Base-by-base conservation (phyloP, 768 basidiomycete species). In the Mycena metata region DNA sequence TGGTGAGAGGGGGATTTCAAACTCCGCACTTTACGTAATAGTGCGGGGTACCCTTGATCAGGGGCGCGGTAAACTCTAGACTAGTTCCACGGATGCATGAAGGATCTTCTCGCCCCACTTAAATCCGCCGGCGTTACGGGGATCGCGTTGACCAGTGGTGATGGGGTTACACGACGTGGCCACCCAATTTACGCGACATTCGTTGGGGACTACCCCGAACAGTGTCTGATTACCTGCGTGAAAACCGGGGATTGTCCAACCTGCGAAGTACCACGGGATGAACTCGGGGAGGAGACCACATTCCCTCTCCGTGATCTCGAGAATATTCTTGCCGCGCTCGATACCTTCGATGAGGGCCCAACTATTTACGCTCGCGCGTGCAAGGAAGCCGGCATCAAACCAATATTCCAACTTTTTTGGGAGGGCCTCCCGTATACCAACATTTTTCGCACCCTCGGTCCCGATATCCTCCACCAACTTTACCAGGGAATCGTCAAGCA, bases 401-500 rank as follows among this genome's bases (percentile, higher is more conserved):
- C 12, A 59, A 78, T 45, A 73, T 77, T n/a, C n/a, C n/a, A n/a
- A n/a, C 23, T 75, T 73, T 50, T 41, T 19, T n/a, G n/a, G n/a
- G n/a, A n/a, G n/a, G n/a, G n/a, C n/a, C n/a, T n/a, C n/a, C n/a
- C n/a, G n/a, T n/a, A n/a, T n/a, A n/a, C n/a, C n/a, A n/a, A n/a
- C n/a, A n/a, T n/a, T n/a, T n/a, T n/a, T n/a, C n/a, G n/a, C 17
- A 64, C 73, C 0, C 70, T 77, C 12, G 74, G 67, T 0, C 69
- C 77, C 7, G 71, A 78, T 52, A 65, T 77, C 19, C 74, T 78
- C 35, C 76, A 77, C 30, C 76, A 78, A 41, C 57, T 78, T 5
- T 69, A 72, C 30, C 77, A 78, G 52, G 76, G 77, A 9, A 56
- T 78, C 3, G 47, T 77, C 41, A 77, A 76, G 45, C 77, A 78